Base-by-base conservation (phyloP, 179 eudicot genomes). In the Sideroxylon spinosum region DNA sequence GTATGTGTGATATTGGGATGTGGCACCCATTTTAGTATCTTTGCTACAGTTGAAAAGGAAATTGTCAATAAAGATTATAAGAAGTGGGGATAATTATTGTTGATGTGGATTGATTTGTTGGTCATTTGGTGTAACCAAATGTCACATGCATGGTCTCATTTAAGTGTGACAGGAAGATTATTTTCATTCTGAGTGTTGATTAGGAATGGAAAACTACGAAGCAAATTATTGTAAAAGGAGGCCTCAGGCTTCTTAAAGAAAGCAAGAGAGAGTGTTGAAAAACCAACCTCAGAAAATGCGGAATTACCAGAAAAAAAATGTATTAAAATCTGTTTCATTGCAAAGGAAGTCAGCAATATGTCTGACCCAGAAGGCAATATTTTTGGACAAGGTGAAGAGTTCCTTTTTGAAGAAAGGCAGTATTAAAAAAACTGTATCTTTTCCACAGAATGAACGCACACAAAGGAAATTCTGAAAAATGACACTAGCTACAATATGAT, bases 131-230 rank as follows among this genome's bases (percentile, higher is more conserved):
- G 80, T 81, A 82, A 84, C 87, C 79, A 71, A 76, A 75, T 68
- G 86, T 52, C 89, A 87, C 90, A 90, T 90, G 90, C 81, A 65
- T 75, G 83, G 89, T 83, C 81, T 77, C 84, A 74, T 63, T 65
- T 29, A 70, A 81, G 86, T 74, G 77, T 71, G 85, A 85, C 85
- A 74, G 37, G 23, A 78, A 50, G 56, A 77, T 68, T 50, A 26
- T 75, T 71, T 68, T 76, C 66, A 61, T 16, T 78, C 13, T 16
- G 67, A 78, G 50, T 71, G 57, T 44, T 76, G n/a, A 63, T 49
- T 70, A 69, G 46, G 73, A 29, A 23, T 32, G n/a, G 56, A 49
- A 61, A 66, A 61, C 22, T 64, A 53, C 19, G 9, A 71, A 78
- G 56, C 11, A 53, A 69, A 26, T 81, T 32, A 29, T 49, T 50